Conservation (phyloP, 768 basidiomycete genomes). For the Russula sp. region DNA sequence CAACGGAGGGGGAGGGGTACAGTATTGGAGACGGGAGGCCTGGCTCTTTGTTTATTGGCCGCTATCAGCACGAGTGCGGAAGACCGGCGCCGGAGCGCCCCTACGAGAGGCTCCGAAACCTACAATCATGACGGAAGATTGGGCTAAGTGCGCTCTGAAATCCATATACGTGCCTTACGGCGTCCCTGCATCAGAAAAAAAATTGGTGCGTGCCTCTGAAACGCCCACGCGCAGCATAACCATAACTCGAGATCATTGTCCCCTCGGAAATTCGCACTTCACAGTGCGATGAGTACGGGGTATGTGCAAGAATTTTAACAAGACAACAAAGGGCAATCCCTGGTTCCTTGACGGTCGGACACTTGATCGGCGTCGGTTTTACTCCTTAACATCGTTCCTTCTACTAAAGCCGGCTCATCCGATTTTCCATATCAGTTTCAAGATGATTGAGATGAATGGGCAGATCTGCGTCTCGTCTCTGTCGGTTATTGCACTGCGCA, state of each 20-base stretch:
- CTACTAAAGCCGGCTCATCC: background rate
- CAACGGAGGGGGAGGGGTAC: background rate
- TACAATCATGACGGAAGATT: background rate
- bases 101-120: background rate
- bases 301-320: background rate
- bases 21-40: background rate
- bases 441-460: background rate
- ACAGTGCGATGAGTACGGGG: background rate
- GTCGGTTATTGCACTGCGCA: too few relatives aligned
- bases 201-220: conserved; percentile 4
- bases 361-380: background rate
- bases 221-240: background rate
- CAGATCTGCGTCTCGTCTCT: conserved; percentile 1
- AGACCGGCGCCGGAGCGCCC: background rate
- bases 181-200: conserved; percentile 1
- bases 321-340: background rate
- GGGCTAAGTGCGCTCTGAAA: background rate
- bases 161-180: background rate
- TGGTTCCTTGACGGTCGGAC: background rate
- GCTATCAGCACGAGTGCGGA: background rate
- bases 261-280: background rate
- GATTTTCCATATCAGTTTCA: background rate
- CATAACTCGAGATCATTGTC: background rate
- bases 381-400: background rate
- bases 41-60: background rate